Evolutionary conservation across 176 grass and related monocot genomes (phyloP).

Genomic region (Bonia amplexicaulis): DNA sequence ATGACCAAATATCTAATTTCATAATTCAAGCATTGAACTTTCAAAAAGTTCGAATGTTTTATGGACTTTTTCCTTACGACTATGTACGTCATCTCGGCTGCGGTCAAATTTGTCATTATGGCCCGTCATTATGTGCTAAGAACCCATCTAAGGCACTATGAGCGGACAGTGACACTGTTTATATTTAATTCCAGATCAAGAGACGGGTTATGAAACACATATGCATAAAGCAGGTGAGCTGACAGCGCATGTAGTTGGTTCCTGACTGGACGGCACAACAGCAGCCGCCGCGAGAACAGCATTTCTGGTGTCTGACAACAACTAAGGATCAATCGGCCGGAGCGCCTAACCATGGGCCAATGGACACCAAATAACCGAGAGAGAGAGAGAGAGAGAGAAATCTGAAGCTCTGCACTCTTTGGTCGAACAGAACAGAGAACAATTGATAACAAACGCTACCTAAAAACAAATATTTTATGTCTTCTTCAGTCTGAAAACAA

Average conservation of each 20-base stretch:
- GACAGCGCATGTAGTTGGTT: slow-evolving; percentile 13
- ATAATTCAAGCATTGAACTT: too few species aligned
- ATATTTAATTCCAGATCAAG: background rate
- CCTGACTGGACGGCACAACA: background rate
- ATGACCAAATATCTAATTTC: too few species aligned
- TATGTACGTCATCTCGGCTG: background rate
- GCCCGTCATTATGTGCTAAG: background rate
- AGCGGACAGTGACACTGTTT: background rate
- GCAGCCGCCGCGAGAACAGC: background rate
- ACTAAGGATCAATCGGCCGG: background rate
- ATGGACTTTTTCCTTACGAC: background rate
- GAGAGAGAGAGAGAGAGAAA: too few species aligned
- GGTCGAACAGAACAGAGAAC: background rate
- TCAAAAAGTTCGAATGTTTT: too few species aligned
- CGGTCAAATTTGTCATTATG: background rate
- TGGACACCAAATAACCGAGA: background rate
- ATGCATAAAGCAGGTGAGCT: background rate
- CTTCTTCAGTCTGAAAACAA: background rate
- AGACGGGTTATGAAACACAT: background rate
- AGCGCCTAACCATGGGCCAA: background rate
- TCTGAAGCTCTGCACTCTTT: background rate
- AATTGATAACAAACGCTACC: background rate
- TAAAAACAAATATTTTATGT: background rate
- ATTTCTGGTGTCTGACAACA: background rate
- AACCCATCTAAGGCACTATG: background rate